phyloP scores from a whole-genome alignment of 495 filamentous ascomycete species.

The Pseudomonodictys pantanalensis region DNA sequence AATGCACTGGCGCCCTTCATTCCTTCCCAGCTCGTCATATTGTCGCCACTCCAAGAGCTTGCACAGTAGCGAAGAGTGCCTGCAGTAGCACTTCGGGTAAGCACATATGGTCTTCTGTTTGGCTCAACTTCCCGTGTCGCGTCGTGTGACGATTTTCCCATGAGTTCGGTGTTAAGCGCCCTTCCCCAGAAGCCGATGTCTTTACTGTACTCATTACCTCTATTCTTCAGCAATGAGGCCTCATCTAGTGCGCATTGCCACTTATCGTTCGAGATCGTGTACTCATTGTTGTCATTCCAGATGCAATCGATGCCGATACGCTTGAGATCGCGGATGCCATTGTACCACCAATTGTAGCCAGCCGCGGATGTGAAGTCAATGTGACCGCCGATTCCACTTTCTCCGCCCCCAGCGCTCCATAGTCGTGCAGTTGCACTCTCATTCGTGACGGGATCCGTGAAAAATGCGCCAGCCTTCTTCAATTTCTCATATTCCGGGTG shows the following conservation, averaged over 20 bases:
- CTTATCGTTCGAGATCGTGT: constrained; percentile 61
- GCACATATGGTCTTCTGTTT: constrained; percentile 57
- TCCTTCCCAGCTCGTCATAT: constrained; percentile 48
- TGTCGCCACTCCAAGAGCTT: constrained; percentile 59
- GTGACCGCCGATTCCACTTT: constrained; percentile 65
- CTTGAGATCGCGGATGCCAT: constrained; percentile 59
- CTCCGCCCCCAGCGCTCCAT: constrained; percentile 66
- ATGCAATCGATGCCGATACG: constrained; percentile 63
- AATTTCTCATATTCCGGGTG: constrained; percentile 63
- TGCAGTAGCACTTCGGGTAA: constrained; percentile 65
- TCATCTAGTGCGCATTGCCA: constrained; percentile 57
- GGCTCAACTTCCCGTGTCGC: constrained; percentile 56
- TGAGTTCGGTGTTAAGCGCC: constrained; percentile 61
- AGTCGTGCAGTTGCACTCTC: constrained; percentile 57
- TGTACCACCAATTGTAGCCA: constrained; percentile 68
- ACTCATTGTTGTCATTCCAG: constrained; percentile 79
- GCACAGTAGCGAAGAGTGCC: constrained; percentile 65
- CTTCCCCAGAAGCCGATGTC: constrained; percentile 63
- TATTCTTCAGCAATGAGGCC: constrained; percentile 5
- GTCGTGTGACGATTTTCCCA: constrained; percentile 64
- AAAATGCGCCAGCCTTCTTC: constrained; percentile 53
- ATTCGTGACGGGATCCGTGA: constrained; percentile 55
- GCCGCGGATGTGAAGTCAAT: constrained; percentile 65
- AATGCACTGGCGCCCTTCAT: constrained; percentile 67
- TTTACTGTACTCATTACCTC: constrained; percentile 12